Evolutionary conservation across 2,329 filamentous ascomycete genomes (phyloP), one percentile per base, ranked within the genome.

Genomic region (Bisporella sp.): DNA sequence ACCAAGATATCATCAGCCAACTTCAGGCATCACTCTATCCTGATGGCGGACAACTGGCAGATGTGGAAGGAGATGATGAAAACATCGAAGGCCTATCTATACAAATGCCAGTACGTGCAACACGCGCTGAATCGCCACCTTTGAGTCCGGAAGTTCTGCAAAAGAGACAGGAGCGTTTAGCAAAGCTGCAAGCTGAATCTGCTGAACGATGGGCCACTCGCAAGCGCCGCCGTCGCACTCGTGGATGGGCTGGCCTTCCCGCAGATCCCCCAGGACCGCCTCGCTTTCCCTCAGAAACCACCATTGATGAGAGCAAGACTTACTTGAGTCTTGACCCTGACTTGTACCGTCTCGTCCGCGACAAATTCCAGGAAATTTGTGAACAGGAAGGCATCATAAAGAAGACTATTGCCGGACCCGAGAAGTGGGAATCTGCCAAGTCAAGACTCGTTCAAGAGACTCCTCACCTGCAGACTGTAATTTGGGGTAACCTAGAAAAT

Each of bases 211-310:
- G 81, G 76, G 73, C 73, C 6, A 71, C 76, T 6, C 74, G 81
- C 51, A 89, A 87, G 64, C 79, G 85, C 48, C 77, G 85, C 47
- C 79, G 85, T 54, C 76, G 84, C 44, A 85, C 82, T 48, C 76
- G 80, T 59, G 79, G 78, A n/a, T 86, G 81, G 73, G 82, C 78
- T 41, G 82, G 83, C 2, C 66, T 87, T 30, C 81, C 84, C 11
- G 77, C 84, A 37, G 84, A 88, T 62, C 79, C 81, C 5, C 77
- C 82, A 1, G 81, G 82, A 4, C 79, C 83, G 21, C 82, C 85
- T 11, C 80, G 88, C 28, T 93, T 89, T 56, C 86, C 86, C 1
- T 92, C 87, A 0, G 88, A 93, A 66, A 91, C 85, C 9, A 91
- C 87, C 0, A 78, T 93, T 52, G 84, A 88, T 57, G 86, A 92